Conservation (phyloP, 768 basidiomycete species). For the Porpolomopsis calyptriformis region DNA sequence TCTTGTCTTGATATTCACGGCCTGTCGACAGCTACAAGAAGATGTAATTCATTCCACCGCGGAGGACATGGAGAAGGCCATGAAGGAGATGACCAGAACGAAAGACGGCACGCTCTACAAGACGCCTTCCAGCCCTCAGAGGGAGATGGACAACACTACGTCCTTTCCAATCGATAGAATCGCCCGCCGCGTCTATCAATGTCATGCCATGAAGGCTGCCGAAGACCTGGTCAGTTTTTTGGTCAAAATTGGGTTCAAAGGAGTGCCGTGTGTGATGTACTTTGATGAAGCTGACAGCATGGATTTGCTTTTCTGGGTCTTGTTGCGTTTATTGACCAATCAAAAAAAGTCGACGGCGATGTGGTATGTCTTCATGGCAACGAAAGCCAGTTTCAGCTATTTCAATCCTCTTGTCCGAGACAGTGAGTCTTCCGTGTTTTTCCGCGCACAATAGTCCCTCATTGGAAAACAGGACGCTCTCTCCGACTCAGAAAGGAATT, state of each 20-base stretch:
- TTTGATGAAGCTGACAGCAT: constrained; percentile 13
- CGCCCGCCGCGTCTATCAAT: neutral
- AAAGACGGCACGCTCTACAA: too few species aligned
- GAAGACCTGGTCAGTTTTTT: neutral
- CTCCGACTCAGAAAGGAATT: constrained; percentile 8
- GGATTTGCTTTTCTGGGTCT: constrained; percentile 2
- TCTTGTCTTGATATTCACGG: neutral
- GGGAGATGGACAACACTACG: neutral
- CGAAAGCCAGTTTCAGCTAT: constrained; percentile 8
- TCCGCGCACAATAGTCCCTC: neutral
- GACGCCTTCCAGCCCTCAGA: too few species aligned
- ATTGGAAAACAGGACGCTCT: constrained; percentile 8
- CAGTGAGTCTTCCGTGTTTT: constrained; percentile 4
- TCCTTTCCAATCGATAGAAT: too few species aligned
- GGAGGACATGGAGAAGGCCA: too few species aligned
- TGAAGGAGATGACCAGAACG: too few species aligned
- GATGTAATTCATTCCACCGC: too few species aligned
- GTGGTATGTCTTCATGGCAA: constrained; percentile 12
- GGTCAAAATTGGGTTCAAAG: neutral
- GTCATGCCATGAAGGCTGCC: neutral
- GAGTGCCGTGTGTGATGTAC: constrained; percentile 6
- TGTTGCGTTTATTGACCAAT: constrained; percentile 8
- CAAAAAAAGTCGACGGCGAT: constrained; percentile 5
- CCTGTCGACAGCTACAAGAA: neutral
- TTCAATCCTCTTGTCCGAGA: constrained; percentile 3